Conservation (phyloP, 257 asterid species). For the Catharanthus roseus region DNA sequence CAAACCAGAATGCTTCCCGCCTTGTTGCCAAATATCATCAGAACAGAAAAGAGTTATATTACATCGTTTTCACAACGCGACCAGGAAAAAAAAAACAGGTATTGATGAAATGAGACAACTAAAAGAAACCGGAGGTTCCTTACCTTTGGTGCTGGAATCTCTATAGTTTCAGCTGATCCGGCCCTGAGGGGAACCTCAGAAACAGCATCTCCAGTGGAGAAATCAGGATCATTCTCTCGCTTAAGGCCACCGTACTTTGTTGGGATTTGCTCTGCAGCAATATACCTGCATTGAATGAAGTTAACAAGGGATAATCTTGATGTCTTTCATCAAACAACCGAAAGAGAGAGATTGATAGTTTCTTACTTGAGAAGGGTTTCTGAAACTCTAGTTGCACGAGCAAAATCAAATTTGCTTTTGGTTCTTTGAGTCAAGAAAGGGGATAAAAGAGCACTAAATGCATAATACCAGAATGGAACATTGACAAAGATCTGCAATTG, state of each 20-base stretch:
- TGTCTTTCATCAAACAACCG: not conserved
- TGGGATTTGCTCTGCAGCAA: conserved; percentile 47
- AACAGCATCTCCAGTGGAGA: conserved; percentile 38
- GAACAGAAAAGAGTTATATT: not conserved
- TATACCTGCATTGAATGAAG: conserved; percentile 28
- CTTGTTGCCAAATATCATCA: conserved; percentile 14
- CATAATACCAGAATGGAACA: conserved; percentile 71
- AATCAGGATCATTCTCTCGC: conserved; percentile 45
- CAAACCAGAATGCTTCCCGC: conserved; percentile 40
- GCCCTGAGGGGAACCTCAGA: conserved; percentile 39
- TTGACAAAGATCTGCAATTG: conserved; percentile 49
- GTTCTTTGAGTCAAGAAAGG: conserved; percentile 59
- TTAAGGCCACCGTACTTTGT: conserved; percentile 46
- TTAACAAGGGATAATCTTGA: not conserved
- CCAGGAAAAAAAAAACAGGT: too few relatives aligned
- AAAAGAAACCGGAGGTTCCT: not conserved
- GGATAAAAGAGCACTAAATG: conserved; percentile 47
- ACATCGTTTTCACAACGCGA: too few relatives aligned
- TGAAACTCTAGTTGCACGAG: conserved; percentile 48
- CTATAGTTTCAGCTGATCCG: conserved; percentile 40
- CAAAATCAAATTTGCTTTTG: conserved; percentile 50
- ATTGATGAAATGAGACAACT: too few relatives aligned
- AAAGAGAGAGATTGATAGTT: not conserved
- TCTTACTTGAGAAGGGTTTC: conserved; percentile 60
- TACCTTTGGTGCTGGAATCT: conserved; percentile 50